phyloP scores from a whole-genome alignment of 2,329 filamentous ascomycete species.

The Lachnellula arida region DNA sequence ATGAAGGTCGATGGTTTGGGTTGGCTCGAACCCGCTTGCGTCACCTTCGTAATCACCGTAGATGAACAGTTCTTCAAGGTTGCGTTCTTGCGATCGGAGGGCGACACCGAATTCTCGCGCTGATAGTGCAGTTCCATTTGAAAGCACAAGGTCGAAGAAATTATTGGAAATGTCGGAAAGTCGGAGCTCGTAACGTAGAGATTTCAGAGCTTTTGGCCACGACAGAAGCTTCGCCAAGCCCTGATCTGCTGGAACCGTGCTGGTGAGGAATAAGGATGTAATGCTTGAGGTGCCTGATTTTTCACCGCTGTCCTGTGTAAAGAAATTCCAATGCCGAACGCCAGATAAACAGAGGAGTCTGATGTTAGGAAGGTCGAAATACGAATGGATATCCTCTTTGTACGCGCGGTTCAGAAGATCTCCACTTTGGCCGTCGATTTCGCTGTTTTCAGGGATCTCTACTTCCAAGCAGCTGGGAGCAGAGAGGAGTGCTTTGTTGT shows the following conservation, averaged over 20 bases:
- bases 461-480: too few relatives aligned
- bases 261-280: background rate
- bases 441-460: too few relatives aligned
- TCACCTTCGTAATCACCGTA: conserved; percentile 2
- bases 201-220: conserved; percentile 2
- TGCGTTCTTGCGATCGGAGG: conserved; percentile 1
- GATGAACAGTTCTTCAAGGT: conserved; percentile 2
- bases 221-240: background rate
- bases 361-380: too few relatives aligned
- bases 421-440: too few relatives aligned
- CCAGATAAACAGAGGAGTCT: too few relatives aligned
- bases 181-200: conserved; percentile 1
- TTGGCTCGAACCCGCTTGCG: background rate
- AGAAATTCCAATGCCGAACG: conserved; percentile 5
- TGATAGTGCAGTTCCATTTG: conserved; percentile 1
- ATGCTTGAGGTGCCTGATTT: conserved; percentile 1
- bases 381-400: too few relatives aligned
- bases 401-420: too few relatives aligned
- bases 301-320: background rate
- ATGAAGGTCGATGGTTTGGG: background rate
- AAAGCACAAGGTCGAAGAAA: background rate
- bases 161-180: too few relatives aligned
- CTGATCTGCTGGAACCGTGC: conserved; percentile 1
- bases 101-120: too few relatives aligned
- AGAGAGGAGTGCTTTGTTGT: too few relatives aligned